Evolutionary conservation across 2,329 filamentous ascomycete genomes (phyloP).

Genomic region (Claviceps humidiphila): DNA sequence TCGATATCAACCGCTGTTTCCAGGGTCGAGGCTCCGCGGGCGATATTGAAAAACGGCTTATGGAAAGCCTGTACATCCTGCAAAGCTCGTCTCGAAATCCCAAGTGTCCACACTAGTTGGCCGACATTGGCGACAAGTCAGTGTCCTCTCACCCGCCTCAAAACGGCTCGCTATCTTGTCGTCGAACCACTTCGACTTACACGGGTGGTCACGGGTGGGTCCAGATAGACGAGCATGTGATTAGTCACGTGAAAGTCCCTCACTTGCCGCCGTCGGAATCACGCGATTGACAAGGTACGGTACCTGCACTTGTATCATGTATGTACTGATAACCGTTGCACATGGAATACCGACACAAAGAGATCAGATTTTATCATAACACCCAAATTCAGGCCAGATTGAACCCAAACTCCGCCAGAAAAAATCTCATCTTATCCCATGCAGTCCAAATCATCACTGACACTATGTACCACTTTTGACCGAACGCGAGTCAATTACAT

Average conservation of each 20-base stretch:
- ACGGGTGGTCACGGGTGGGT: slow-evolving; percentile 4
- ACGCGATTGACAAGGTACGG: no score
- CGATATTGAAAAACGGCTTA: background rate
- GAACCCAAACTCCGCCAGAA: no score
- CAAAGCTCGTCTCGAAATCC: background rate
- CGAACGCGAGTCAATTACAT: no score
- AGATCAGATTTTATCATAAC: no score
- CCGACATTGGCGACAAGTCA: slow-evolving; percentile 1
- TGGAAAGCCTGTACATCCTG: background rate
- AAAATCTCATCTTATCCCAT: no score
- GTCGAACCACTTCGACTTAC: slow-evolving; percentile 6
- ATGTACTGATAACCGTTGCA: no score
- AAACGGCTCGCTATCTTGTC: slow-evolving; percentile 1
- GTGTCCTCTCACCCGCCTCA: background rate
- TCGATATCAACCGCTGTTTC: slow-evolving; percentile 2
- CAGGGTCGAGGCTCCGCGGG: background rate
- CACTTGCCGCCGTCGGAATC: background rate
- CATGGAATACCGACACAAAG: no score
- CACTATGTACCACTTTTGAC: no score
- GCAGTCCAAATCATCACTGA: no score
- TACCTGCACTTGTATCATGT: no score
- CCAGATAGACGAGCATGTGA: slow-evolving; percentile 1
- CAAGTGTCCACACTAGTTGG: background rate
- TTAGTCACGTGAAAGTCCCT: background rate
- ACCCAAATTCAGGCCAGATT: no score